Conservation (phyloP, 305 asterid species). For the Fraxinus greggii region DNA sequence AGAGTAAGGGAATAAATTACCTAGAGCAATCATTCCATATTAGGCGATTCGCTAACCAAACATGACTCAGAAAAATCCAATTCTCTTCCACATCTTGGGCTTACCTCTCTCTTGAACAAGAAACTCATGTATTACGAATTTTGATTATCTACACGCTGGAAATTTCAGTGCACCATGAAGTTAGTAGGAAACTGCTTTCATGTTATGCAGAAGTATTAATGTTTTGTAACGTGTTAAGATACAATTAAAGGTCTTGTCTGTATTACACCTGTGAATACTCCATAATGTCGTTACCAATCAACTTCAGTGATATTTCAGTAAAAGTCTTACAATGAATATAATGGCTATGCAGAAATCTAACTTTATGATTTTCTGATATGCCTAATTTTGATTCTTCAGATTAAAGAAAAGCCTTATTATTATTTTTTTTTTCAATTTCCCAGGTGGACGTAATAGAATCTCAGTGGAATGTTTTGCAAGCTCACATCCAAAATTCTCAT, state of each 20-base stretch:
- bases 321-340: neutral
- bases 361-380: neutral
- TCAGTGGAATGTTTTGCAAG: constrained; percentile 94
- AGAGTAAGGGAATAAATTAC: neutral
- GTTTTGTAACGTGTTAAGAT: neutral
- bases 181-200: neutral
- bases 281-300: neutral
- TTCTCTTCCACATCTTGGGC: neutral
- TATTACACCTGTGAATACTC: neutral
- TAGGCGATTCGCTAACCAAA: neutral
- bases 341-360: neutral
- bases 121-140: constrained; percentile 11
- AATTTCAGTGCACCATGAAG: neutral
- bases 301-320: neutral
- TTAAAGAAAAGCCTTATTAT: constrained; percentile 16
- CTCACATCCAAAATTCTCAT: constrained; percentile 82
- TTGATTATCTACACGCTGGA: neutral
- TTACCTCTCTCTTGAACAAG: constrained; percentile 13
- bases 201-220: constrained; percentile 11
- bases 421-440: constrained; percentile 12
- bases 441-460: constrained; percentile 99
- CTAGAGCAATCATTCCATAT: neutral
- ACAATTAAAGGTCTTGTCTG: neutral
- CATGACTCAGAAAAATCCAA: neutral
- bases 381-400: constrained; percentile 6